These are phyloP conservation scores for Sclerospora graminicola DNA, from an alignment of 352 stramenopile genomes.

Conservation along the genomic window DNA sequence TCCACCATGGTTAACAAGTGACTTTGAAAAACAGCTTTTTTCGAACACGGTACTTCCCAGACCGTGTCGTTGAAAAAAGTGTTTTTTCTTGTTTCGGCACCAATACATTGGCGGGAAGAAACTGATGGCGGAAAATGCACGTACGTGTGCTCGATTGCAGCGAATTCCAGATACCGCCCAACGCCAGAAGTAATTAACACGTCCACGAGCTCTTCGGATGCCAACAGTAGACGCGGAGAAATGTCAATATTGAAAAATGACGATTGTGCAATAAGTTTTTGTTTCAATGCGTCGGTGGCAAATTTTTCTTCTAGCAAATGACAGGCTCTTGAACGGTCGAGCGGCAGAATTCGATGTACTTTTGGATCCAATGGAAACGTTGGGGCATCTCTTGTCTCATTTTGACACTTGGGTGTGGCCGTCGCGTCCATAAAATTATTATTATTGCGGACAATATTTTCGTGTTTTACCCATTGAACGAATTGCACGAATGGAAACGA, in stretches of 20 bases:
- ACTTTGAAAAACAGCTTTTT: conserved; percentile 85
- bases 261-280: conserved; percentile 34
- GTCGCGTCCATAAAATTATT: conserved; percentile 29
- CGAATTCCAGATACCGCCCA: conserved; percentile 84
- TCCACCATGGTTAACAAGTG: conserved; percentile 77
- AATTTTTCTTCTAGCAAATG: conserved; percentile 32
- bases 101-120: not conserved
- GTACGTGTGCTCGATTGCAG: conserved; percentile 74
- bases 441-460: conserved; percentile 20
- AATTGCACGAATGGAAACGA: conserved; percentile 59
- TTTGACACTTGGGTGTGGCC: not conserved
- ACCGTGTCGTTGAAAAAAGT: conserved; percentile 27
- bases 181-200: conserved; percentile 79
- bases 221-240: conserved; percentile 73
- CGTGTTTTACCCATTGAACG: conserved; percentile 42
- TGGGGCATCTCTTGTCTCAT: not conserved
- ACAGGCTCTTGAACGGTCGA: conserved; percentile 41
- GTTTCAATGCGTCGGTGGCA: conserved; percentile 21
- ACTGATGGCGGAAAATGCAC: conserved; percentile 35
- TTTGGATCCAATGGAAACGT: not conserved
- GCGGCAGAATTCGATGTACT: conserved; percentile 19
- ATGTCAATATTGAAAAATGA: conserved; percentile 64
- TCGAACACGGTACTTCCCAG: conserved; percentile 81
- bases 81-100: no score
- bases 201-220: conserved; percentile 69